Conservation (phyloP, 2,329 filamentous ascomycete species). For the Chaetomiaceae sp. region DNA sequence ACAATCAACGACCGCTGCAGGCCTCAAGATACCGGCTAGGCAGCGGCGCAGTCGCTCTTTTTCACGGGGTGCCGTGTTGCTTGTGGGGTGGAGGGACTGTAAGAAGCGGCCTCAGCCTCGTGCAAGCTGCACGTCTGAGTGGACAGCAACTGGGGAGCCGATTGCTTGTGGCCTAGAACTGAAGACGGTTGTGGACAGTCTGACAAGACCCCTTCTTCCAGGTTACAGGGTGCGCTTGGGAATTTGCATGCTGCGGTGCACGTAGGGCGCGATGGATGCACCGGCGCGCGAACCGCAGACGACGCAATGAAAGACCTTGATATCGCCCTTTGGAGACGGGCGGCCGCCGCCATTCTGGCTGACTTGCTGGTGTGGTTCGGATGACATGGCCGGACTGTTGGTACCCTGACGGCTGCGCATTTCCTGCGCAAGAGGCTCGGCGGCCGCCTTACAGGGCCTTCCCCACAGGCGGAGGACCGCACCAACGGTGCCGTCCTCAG, state of each 20-base stretch:
- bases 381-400: not conserved
- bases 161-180: not conserved
- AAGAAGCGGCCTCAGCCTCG: constrained; percentile 9
- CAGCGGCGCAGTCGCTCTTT: constrained; percentile 10
- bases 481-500: constrained; percentile 8
- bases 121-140: not conserved
- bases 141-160: not conserved
- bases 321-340: not conserved
- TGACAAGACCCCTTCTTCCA: not conserved
- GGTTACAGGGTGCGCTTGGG: not conserved
- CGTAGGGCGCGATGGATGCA: not conserved
- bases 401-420: constrained; percentile 20
- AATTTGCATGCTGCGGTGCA: not conserved
- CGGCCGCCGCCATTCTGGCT: constrained; percentile 16
- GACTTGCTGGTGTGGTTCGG: not conserved
- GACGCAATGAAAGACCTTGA: not conserved
- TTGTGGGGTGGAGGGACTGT: not conserved
- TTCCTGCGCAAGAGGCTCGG: constrained; percentile 19
- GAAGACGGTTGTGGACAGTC: not conserved
- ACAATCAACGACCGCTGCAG: not conserved
- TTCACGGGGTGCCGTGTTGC: constrained; percentile 1
- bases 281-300: not conserved
- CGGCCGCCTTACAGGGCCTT: constrained; percentile 17
- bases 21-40: constrained; percentile 2
- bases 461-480: constrained; percentile 16